Evolutionary conservation across 345 rosid species (phyloP).

Genomic region (Fremontodendron californicum): DNA sequence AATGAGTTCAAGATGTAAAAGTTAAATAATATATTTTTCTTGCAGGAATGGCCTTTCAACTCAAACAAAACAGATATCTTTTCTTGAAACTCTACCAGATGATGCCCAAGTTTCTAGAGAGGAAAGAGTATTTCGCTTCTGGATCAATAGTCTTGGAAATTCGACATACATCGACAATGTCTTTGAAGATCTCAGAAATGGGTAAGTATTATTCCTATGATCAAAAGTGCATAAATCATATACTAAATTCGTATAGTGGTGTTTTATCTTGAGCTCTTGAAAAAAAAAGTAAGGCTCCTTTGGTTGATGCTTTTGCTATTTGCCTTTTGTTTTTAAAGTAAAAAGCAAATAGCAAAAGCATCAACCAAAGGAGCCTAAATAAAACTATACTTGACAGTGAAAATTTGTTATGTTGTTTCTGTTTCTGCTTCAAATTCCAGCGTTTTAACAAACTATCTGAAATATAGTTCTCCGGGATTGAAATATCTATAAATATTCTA

Average conservation of each 20-base stretch:
- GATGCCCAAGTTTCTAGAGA: slow-evolving; percentile 89
- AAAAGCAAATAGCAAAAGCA: not conserved
- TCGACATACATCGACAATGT: slow-evolving; percentile 71
- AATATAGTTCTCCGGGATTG: not conserved
- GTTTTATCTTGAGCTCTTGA: not conserved
- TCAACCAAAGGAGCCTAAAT: not conserved
- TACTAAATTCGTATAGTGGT: not conserved
- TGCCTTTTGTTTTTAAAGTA: not conserved
- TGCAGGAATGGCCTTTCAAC: slow-evolving; percentile 93
- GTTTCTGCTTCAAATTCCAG: not conserved
- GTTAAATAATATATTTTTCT: slow-evolving; percentile 1
- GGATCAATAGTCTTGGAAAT: slow-evolving; percentile 94
- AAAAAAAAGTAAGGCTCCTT: not conserved
- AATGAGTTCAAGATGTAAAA: slow-evolving; percentile 1
- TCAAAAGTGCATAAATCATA: not conserved
- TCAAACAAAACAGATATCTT: slow-evolving; percentile 77
- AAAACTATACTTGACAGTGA: not conserved
- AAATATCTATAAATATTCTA: not conserved
- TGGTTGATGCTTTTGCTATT: not conserved
- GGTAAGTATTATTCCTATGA: slow-evolving; percentile 42
- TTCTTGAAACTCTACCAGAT: slow-evolving; percentile 71
- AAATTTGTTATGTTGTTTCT: not conserved
- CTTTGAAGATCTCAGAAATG: slow-evolving; percentile 96
- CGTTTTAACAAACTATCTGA: not conserved
- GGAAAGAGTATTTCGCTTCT: slow-evolving; percentile 92